phyloP scores from a whole-genome alignment of 768 basidiomycete species.

The Amylocystis lapponica region DNA sequence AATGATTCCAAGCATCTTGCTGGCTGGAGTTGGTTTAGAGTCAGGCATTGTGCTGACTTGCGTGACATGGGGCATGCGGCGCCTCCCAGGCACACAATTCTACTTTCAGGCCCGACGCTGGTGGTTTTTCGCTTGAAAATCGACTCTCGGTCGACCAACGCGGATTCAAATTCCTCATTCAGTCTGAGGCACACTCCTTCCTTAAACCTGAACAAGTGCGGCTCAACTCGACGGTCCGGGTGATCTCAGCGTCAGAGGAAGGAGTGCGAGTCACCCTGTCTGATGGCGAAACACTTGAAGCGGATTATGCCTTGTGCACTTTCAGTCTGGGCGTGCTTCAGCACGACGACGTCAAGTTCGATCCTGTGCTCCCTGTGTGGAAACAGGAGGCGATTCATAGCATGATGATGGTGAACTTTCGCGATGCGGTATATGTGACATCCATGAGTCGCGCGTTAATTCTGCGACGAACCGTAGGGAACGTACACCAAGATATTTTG shows the following conservation, averaged over 20 bases:
- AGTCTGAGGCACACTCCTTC: conserved; percentile 52
- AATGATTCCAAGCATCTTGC: conserved; percentile 13
- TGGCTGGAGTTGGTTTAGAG: conserved; percentile 19
- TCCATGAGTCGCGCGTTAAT: no score
- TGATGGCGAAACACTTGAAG: conserved; percentile 38
- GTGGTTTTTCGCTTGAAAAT: conserved; percentile 54
- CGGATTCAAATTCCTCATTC: conserved; percentile 53
- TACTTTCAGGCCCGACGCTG: conserved; percentile 44
- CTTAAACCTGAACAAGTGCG: conserved; percentile 40
- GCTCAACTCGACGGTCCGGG: conserved; percentile 45
- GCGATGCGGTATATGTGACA: no score
- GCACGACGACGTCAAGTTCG: conserved; percentile 50
- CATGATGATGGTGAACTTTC: conserved; percentile 45
- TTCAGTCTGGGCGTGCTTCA: conserved; percentile 71
- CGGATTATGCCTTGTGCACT: conserved; percentile 58
- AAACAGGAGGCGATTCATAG: conserved; percentile 59
- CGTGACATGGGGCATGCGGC: conserved; percentile 8
- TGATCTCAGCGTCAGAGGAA: conserved; percentile 38
- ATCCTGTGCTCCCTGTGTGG: conserved; percentile 49
- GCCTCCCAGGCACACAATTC: conserved; percentile 53
- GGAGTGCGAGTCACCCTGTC: conserved; percentile 43
- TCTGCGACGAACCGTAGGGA: conserved; percentile 27
- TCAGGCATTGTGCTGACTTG: background rate
- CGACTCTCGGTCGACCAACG: conserved; percentile 52
- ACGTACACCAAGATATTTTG: conserved; percentile 68